A percentile compares a stretch with the other conserved stretches of the same genome.
These are phyloP conservation scores for Lentinula boryana DNA, from an alignment of 768 basidiomycete species.

Conservation along the genomic window DNA sequence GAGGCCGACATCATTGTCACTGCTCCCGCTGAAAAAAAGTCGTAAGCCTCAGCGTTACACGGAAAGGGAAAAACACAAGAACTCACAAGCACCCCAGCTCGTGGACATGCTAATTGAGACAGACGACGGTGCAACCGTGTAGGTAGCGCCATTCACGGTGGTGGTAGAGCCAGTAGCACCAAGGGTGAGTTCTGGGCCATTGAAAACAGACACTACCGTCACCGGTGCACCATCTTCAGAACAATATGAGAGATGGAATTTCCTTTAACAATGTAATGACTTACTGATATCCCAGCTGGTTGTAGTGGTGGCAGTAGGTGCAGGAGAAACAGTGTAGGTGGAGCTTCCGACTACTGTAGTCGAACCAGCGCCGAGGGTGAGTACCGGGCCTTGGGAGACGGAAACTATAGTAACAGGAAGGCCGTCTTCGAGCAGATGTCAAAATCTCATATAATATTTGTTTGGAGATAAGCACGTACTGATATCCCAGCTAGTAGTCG, in stretches of 20 bases:
- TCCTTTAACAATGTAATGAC: not conserved
- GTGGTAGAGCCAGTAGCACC: not conserved
- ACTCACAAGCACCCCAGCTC: not conserved
- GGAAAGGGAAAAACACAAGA: not conserved
- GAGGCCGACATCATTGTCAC: not conserved
- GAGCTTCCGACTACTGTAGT: not conserved
- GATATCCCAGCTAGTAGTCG: not conserved
- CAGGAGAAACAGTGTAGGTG: not conserved
- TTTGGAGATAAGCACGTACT: not conserved
- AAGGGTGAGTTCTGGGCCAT: not conserved
- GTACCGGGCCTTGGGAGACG: not conserved
- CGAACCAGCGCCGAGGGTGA: not conserved
- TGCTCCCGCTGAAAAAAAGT: not conserved
- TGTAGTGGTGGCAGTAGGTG: not conserved
- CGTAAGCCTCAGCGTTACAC: not conserved
- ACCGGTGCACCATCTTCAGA: not conserved
- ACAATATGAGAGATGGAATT: not conserved
- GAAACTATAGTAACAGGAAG: not conserved
- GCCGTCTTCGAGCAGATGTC: not conserved
- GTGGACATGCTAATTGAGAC: not conserved
- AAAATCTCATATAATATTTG: not conserved
- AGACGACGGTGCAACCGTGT: not conserved
- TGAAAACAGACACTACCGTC: not conserved
- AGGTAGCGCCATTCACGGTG: not conserved
- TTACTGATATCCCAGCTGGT: not conserved